Evolutionary conservation across 2,329 filamentous ascomycete genomes (phyloP), one percentile per base, ranked within the genome.

Genomic region (Trichoderma lentiforme): DNA sequence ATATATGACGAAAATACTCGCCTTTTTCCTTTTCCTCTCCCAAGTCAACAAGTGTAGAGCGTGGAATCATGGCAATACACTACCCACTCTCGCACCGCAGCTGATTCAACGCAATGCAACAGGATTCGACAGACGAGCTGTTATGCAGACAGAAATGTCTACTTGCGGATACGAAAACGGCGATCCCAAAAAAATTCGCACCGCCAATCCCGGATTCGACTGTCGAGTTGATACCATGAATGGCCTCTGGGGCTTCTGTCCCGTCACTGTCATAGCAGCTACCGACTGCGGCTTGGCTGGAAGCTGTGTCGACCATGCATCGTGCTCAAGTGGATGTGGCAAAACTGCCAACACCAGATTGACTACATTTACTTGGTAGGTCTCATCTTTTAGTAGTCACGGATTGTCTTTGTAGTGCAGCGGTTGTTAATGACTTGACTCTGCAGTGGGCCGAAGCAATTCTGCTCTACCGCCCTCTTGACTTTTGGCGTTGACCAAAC

Each of bases 181-280:
- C 7, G 75, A 84, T 26, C 73, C 77, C 1, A 60, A 74, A 1
- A 72, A 72, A 14, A 67, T 75, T 2, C 76, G 82, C 15, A 81
- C 80, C 0, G 81, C 82, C 0, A 74, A 79, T 6, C 43, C 73
- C 0, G 82, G 80, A 0, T 83, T 75, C 53, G 77, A 81, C 74
- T 83, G 80, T 69, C 80, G 80, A 7, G 76, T 83, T 3, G 80
- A 83, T 58, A 76, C 77, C 1, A 47, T 71, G 5, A 76, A 80
- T 21, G 79, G 76, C 0, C 74, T 84, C 4, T 84, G 82, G 81
- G 82, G 82, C 0, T 81, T 83, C 75, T 84, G 82, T 62, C 80
- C 81, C 1, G 80, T 78, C 0, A 80, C 77, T 0, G 80, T 83
- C 3, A 73, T 80, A 3, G 62, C 74, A 0, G 82, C 81, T 3